Evolutionary conservation across 345 rosid genomes (phyloP).

Genomic region (Euphorbia tirucalli): DNA sequence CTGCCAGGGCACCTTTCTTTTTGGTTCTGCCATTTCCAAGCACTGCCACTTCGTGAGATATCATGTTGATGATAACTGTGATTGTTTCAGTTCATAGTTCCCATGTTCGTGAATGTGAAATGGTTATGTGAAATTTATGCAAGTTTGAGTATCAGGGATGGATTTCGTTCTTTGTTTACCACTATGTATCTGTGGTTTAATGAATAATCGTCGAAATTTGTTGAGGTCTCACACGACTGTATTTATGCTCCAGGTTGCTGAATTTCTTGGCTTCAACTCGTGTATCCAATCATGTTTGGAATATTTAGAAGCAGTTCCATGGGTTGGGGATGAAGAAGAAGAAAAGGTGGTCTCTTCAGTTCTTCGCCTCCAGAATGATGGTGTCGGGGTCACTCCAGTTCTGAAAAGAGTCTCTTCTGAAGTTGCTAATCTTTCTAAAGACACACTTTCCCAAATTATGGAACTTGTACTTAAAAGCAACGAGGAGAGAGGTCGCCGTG

Average conservation of each 20-base stretch:
- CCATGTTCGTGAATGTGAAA: too few relatives aligned
- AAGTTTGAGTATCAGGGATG: too few relatives aligned
- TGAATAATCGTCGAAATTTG: conserved; percentile 9
- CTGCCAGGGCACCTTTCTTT: too few relatives aligned
- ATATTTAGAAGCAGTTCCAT: conserved; percentile 97
- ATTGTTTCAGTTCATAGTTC: too few relatives aligned
- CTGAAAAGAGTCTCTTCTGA: conserved; percentile 71
- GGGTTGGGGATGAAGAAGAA: conserved; percentile 98
- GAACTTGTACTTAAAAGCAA: conserved; percentile 85
- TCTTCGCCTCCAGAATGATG: conserved; percentile 63
- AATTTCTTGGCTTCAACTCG: conserved; percentile 62
- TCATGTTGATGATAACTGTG: too few relatives aligned
- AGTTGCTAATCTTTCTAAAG: conserved; percentile 52
- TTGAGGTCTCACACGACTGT: not conserved
- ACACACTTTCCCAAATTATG: conserved; percentile 74
- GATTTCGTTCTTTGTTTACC: not conserved
- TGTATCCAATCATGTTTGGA: conserved; percentile 82
- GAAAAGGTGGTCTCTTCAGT: conserved; percentile 82
- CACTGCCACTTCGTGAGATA: too few relatives aligned
- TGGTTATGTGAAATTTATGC: not conserved
- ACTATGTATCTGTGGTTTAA: not conserved
- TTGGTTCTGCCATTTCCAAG: too few relatives aligned
- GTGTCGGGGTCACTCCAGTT: conserved; percentile 63
- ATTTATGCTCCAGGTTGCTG: conserved; percentile 55
- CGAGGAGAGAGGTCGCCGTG: conserved; percentile 87